Evolutionary conservation across 139 green algal genomes (phyloP), one percentile per base, ranked within the genome.

Genomic region (Raphidocelis subcapitata): DNA sequence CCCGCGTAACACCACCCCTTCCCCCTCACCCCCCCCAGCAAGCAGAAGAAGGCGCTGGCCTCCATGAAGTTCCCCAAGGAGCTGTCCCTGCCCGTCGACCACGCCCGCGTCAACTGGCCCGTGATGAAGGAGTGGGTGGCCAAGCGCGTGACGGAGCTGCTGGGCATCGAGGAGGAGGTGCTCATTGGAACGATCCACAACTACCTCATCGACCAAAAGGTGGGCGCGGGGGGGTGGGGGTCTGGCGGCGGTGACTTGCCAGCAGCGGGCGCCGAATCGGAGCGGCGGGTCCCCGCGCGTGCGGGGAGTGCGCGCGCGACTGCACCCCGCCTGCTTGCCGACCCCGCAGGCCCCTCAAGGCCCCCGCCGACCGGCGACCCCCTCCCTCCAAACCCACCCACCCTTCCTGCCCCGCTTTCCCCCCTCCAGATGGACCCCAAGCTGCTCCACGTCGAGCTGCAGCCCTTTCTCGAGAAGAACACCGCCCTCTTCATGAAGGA

Each of bases 81-180:
- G 80, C 86, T 92, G 28, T 79, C 85, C 15, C 63, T 84, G 3
- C 91, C 92, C 70, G 86, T 97, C 0, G 85, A 98, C 80, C 69
- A 49, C 14, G 70, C 69, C 49, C 57, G 89, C 52, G 85, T 98
- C 23, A 94, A 96, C 54, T 92, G 94, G 91, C 85, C 91, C 15
- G 85, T 93, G 14, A 97, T 99, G 79, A 92, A 94, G 69, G 86
- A 90, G 35, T 99, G 95, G 95, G 94, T 98, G 16, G 87, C 86
- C 5, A 93, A 92, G 64, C 81, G 95, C 1, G 84, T 98, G 1
- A 98, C 94, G 1, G 91, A 98, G 84, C 76, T 98, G 35, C 82
- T 99, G 61, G 88, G 89, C 26, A 86, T 87, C 10, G 70, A 97
- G 41, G 94, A 98, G 80, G 95, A 98, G 33, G 92, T 99, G 31